phyloP scores from a whole-genome alignment of 306 rosid species.

The Acmispon strigosus region DNA sequence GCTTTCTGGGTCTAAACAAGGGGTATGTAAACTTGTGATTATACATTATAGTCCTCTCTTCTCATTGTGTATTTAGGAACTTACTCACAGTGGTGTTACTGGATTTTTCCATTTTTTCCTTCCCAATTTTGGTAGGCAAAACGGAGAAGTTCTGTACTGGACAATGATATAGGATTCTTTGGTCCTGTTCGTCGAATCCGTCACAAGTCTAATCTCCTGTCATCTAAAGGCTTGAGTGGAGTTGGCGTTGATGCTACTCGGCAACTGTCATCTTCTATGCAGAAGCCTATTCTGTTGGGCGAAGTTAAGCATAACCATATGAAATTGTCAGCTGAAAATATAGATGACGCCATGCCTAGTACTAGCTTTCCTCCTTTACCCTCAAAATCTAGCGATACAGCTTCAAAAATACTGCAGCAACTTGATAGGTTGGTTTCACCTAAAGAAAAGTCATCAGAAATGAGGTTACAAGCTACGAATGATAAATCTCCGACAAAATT shows the following conservation, averaged over 20 bases:
- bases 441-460: conserved; percentile 49
- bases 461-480: conserved; percentile 29
- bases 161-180: conserved; percentile 70
- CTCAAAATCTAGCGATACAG: conserved; percentile 74
- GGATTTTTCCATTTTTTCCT: background rate
- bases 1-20: conserved; percentile 51
- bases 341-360: conserved; percentile 38
- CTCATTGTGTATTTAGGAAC: background rate
- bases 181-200: conserved; percentile 84
- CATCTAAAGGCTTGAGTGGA: conserved; percentile 49
- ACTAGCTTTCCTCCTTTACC: conserved; percentile 48
- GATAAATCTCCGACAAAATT: conserved; percentile 58
- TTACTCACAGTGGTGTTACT: background rate
- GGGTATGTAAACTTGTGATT: conserved; percentile 38
- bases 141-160: conserved; percentile 63
- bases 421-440: conserved; percentile 73
- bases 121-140: conserved; percentile 41
- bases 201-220: conserved; percentile 61
- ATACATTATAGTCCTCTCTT: background rate
- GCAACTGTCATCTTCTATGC: conserved; percentile 35
- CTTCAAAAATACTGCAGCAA: conserved; percentile 77
- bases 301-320: conserved; percentile 26
- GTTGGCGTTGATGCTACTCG: conserved; percentile 29
- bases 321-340: conserved; percentile 38
- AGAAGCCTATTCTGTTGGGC: conserved; percentile 34